Percentiles rank a stretch among this genome's conserved stretches.
Evolutionary conservation across 495 filamentous ascomycete species (phyloP).

Genomic region (Trichoderma reesei): DNA sequence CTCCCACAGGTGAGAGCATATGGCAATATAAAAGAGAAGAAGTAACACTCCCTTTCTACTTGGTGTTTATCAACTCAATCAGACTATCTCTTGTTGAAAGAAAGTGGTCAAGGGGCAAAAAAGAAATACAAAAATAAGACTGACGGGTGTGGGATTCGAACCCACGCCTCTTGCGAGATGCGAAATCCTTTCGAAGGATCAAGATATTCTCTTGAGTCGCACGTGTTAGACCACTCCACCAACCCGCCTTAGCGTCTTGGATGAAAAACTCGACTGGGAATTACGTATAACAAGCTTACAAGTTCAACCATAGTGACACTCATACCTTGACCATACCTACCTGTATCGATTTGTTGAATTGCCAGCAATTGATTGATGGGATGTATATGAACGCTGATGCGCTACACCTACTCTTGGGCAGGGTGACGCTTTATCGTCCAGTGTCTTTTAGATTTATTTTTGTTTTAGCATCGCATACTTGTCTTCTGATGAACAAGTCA

Average conservation of each 20-base stretch:
- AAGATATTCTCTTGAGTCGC: constrained; percentile 8
- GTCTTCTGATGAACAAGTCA: too few species aligned
- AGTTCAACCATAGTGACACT: too few species aligned
- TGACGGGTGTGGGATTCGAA: constrained; percentile 8
- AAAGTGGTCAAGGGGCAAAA: neutral
- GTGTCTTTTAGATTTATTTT: too few species aligned
- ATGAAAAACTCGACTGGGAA: neutral
- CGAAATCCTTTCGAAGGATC: constrained; percentile 6
- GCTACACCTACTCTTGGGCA: too few species aligned
- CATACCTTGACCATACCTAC: too few species aligned
- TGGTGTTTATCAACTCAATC: neutral
- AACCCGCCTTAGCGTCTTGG: constrained; percentile 7
- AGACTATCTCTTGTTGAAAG: neutral
- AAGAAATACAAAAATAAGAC: neutral
- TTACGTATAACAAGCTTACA: too few species aligned
- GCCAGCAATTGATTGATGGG: too few species aligned
- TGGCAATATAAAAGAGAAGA: neutral
- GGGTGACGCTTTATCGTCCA: too few species aligned
- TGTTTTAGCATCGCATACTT: too few species aligned
- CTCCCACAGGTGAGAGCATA: neutral
- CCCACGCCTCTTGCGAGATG: constrained; percentile 8
- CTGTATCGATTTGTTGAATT: too few species aligned
- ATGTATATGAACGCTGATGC: too few species aligned
- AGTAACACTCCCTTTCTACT: neutral
- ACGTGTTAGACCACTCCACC: constrained; percentile 9